Evolutionary conservation across 306 rosid species (phyloP), one percentile per base, ranked within the genome.

Genomic region (Sicyos baderoa): DNA sequence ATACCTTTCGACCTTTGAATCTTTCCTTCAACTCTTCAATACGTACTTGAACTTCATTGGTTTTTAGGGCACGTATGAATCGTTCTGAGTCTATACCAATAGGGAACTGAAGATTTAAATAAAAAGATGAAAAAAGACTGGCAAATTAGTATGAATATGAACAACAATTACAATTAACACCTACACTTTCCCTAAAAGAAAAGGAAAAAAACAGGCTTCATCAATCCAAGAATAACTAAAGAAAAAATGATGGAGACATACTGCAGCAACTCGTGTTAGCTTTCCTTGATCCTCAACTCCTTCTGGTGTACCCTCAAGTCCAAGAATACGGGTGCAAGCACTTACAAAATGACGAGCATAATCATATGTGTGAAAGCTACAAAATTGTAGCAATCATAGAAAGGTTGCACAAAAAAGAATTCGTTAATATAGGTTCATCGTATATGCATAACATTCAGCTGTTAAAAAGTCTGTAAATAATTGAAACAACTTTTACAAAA

Each of bases 341-440:
- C 97, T 90, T 37, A 90, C 95, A 65, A 90, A 90, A 82, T 90
- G 97, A 6, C 97, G 84, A 59, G 95, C 97, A 72, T 90, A 90
- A 77, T 88, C 95, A 59, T 90, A 90, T 45, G 97, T 90, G 80
- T 90, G 97, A 80, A 90, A 90, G 70, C 97, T 90, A 85, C 23
- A 75, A 40, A 72, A 45, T n/a, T 70, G 82, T 79, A 40, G 29
- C 15, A 48, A 23, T 42, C 1, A 13, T 21, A 8, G 15, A 25
- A 42, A 9, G 48, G 52, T 42, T 15, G 27, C 70, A 19, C 49
- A 27, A 32, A 15, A 57, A 57, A 54, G 51, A 69, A 11, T 5
- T 51, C 27, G 19, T 70, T 68, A 54, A 50, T 35, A 35, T 70
- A 4, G 11, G 21, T 49, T 18, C 7, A 22, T 45, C 22, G 44